Percentiles rank a stretch among this genome's conserved stretches.
phyloP scores from a whole-genome alignment of 2,329 filamentous ascomycete species.

The Trichoderma cornu-damae region DNA sequence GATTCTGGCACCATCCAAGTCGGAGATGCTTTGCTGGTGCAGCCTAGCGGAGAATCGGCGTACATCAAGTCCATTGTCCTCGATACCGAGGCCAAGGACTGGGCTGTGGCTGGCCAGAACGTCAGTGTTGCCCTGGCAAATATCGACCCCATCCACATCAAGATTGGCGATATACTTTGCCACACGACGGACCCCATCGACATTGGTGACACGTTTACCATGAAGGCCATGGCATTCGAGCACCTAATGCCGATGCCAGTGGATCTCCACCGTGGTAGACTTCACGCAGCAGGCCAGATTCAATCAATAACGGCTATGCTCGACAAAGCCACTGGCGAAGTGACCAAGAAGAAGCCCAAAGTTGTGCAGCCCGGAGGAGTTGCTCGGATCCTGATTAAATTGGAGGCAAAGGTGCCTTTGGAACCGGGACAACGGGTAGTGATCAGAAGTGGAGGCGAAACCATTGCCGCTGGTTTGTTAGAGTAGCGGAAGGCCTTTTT shows the following conservation, averaged over 20 bases:
- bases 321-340: conserved; percentile 72
- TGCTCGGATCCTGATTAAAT: conserved; percentile 69
- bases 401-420: conserved; percentile 69
- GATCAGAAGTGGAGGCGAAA: conserved; percentile 72
- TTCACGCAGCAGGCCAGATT: conserved; percentile 74
- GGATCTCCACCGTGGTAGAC: conserved; percentile 79
- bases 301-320: conserved; percentile 65
- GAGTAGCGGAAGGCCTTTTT: conserved; percentile 9
- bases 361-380: conserved; percentile 75
- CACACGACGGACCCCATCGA: conserved; percentile 60
- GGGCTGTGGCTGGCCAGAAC: conserved; percentile 90
- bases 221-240: conserved; percentile 85
- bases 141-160: conserved; percentile 78
- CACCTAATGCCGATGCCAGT: conserved; percentile 83
- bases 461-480: conserved; percentile 69
- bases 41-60: conserved; percentile 77
- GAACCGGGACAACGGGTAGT: conserved; percentile 78
- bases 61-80: conserved; percentile 77
- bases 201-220: conserved; percentile 68
- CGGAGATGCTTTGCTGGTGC: conserved; percentile 72
- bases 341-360: conserved; percentile 76
- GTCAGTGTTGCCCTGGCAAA: conserved; percentile 76
- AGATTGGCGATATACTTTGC: conserved; percentile 83
- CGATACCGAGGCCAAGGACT: conserved; percentile 68
- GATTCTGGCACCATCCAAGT: conserved; percentile 79